A percentile compares a stretch with the other conserved stretches of the same genome.
Evolutionary conservation across 2,329 filamentous ascomycete species (phyloP).

Genomic region (Coniochaeta ligniaria): DNA sequence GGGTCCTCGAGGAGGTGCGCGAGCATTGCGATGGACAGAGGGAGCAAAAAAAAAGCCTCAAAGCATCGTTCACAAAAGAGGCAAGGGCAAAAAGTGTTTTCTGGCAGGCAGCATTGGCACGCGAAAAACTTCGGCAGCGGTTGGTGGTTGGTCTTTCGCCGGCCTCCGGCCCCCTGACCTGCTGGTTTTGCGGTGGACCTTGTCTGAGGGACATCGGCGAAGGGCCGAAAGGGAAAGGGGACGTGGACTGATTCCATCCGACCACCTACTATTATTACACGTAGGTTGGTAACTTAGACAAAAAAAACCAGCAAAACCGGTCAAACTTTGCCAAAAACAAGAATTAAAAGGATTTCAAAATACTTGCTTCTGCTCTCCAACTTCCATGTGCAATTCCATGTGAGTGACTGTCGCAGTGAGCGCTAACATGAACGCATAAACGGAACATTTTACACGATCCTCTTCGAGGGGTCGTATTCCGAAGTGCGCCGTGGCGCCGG

Average conservation of each 20-base stretch:
- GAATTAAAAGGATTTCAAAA: not conserved
- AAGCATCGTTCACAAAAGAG: not conserved
- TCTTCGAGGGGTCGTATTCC: not conserved
- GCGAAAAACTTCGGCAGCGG: not conserved
- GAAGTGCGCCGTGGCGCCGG: not conserved
- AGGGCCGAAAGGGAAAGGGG: slow-evolving; percentile 1
- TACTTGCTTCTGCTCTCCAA: not conserved
- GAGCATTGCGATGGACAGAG: not conserved
- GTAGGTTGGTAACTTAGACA: not conserved
- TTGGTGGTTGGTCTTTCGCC: not conserved
- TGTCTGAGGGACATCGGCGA: not conserved
- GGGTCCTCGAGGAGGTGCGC: not conserved
- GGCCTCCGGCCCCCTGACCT: not conserved
- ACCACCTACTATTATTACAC: not conserved
- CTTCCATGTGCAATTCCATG: not conserved
- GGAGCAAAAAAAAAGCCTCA: not conserved
- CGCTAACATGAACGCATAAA: no score
- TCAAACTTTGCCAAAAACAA: not conserved
- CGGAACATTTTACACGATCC: no score
- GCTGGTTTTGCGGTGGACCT: not conserved
- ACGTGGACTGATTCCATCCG: not conserved
- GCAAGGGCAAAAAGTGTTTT: not conserved
- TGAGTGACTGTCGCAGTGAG: not conserved
- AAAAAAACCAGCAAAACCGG: not conserved
- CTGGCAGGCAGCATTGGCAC: not conserved